A percentile compares a stretch with the other conserved stretches of the same genome.
Conservation (phyloP, 2,329 filamentous ascomycete species). For the Diaporthe citriasiana region DNA sequence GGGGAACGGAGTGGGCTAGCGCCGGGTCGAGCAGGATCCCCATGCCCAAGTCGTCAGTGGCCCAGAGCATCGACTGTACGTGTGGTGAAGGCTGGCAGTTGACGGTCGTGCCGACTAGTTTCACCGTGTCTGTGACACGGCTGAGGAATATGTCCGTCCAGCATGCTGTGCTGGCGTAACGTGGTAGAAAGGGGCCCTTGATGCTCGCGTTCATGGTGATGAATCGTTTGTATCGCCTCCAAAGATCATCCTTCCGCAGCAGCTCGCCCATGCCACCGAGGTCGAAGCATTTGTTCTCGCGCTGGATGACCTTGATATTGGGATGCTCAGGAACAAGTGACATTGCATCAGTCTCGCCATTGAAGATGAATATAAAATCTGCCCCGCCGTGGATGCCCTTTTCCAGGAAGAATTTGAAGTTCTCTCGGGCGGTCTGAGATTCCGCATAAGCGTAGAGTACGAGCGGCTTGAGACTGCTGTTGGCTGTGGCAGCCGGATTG, state of each 20-base stretch:
- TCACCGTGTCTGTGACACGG: slow-evolving; percentile 48
- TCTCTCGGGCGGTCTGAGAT: slow-evolving; percentile 47
- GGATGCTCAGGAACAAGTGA: slow-evolving; percentile 44
- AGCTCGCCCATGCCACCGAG: slow-evolving; percentile 51
- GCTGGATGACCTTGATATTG: slow-evolving; percentile 49
- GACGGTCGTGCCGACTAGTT: slow-evolving; percentile 53
- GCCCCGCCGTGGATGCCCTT: slow-evolving; percentile 52
- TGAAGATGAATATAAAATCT: slow-evolving; percentile 55
- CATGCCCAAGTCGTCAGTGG: slow-evolving; percentile 53
- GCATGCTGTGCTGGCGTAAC: slow-evolving; percentile 48
- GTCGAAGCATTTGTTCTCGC: slow-evolving; percentile 50
- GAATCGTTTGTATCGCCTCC: slow-evolving; percentile 52
- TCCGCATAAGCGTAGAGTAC: slow-evolving; percentile 53
- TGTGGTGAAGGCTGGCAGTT: slow-evolving; percentile 51
- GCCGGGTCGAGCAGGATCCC: slow-evolving; percentile 49
- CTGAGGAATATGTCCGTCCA: slow-evolving; percentile 52
- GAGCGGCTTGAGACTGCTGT: slow-evolving; percentile 38
- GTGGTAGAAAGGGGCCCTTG: slow-evolving; percentile 52
- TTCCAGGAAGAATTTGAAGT: slow-evolving; percentile 51
- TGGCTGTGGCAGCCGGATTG: too few species aligned
- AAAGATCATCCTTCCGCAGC: slow-evolving; percentile 45
- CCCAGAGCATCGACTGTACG: slow-evolving; percentile 53
- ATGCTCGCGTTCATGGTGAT: slow-evolving; percentile 51
- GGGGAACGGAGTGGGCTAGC: slow-evolving; percentile 41
- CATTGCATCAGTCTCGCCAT: slow-evolving; percentile 48